Percentiles rank a stretch among this genome's conserved stretches.
These are phyloP conservation scores for Perkinsus marinus DNA, from an alignment of 169 alveolate genomes.

Conservation along the genomic window DNA sequence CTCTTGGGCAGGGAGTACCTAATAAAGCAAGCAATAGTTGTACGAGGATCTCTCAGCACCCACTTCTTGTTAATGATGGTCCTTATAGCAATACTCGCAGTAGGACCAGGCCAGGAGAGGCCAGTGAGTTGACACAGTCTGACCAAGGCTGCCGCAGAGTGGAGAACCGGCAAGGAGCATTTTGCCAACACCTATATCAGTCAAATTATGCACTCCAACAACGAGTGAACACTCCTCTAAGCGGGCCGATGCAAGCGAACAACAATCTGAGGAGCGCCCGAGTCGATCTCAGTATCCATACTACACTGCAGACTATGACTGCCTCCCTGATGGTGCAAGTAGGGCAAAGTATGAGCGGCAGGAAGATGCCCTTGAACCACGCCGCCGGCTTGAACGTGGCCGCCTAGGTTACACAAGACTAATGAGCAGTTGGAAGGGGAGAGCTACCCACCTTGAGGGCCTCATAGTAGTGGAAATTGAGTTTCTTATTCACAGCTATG, in stretches of 20 bases:
- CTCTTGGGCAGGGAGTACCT: slow-evolving; percentile 57
- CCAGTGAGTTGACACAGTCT: slow-evolving; percentile 55
- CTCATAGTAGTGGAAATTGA: slow-evolving; percentile 72
- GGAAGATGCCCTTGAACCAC: slow-evolving; percentile 78
- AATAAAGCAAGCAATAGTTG: not conserved
- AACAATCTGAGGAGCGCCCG: not conserved
- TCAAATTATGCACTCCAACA: not conserved
- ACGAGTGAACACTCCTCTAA: no score
- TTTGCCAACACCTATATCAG: slow-evolving; percentile 14
- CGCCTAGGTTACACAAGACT: not conserved
- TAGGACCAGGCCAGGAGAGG: not conserved
- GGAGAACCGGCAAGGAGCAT: slow-evolving; percentile 72
- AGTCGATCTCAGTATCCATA: slow-evolving; percentile 23
- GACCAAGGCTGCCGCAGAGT: slow-evolving; percentile 75
- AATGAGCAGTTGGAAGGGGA: not conserved
- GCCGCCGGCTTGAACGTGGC: slow-evolving; percentile 78
- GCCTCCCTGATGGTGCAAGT: slow-evolving; percentile 76
- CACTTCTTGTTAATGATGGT: slow-evolving; percentile 68
- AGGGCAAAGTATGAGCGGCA: slow-evolving; percentile 62
- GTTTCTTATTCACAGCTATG: slow-evolving; percentile 51
- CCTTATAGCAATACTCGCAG: slow-evolving; percentile 49
- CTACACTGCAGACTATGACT: slow-evolving; percentile 68
- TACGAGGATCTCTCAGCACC: not conserved
- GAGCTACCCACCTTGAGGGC: slow-evolving; percentile 63
- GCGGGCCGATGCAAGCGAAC: not conserved